These are phyloP conservation scores for Ricinus communis DNA, from an alignment of 345 rosid genomes.

Conservation along the genomic window DNA sequence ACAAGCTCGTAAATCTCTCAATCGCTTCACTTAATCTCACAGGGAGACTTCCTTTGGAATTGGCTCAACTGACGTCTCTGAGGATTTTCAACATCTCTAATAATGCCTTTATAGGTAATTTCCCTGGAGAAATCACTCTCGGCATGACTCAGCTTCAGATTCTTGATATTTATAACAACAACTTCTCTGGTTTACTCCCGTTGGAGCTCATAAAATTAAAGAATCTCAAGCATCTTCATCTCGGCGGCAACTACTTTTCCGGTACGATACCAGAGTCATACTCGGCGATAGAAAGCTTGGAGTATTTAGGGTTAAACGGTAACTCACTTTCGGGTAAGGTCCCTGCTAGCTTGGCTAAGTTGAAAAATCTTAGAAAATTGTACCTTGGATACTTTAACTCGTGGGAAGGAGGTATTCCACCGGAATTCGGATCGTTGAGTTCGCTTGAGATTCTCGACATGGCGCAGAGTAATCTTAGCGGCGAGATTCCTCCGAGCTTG, in stretches of 20 bases:
- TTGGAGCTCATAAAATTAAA: constrained; percentile 42
- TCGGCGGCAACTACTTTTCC: constrained; percentile 76
- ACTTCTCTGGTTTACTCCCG: constrained; percentile 61
- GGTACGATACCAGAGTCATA: constrained; percentile 74
- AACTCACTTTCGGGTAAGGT: constrained; percentile 47
- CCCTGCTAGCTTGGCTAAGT: constrained; percentile 56
- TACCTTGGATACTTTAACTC: constrained; percentile 60
- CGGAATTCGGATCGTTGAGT: constrained; percentile 62
- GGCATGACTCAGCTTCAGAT: constrained; percentile 58
- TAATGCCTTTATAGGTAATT: constrained; percentile 49
- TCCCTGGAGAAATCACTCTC: constrained; percentile 53
- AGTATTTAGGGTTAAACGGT: constrained; percentile 64
- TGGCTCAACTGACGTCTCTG: constrained; percentile 57
- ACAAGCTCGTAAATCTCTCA: constrained; percentile 63
- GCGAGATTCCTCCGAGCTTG: constrained; percentile 68
- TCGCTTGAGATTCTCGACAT: constrained; percentile 63
- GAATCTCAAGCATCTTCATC: constrained; percentile 53
- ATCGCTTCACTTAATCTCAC: constrained; percentile 48
- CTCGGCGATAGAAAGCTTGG: constrained; percentile 64
- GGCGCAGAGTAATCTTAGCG: constrained; percentile 63
- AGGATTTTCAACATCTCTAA: constrained; percentile 61
- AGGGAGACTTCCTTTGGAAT: constrained; percentile 54
- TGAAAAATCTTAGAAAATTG: constrained; percentile 56
- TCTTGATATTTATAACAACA: constrained; percentile 68
- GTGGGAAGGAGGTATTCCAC: constrained; percentile 66